Percentiles rank a stretch among this genome's conserved stretches.
Evolutionary conservation across 345 rosid genomes (phyloP).

Genomic region (Euphorbia pulcherrima): DNA sequence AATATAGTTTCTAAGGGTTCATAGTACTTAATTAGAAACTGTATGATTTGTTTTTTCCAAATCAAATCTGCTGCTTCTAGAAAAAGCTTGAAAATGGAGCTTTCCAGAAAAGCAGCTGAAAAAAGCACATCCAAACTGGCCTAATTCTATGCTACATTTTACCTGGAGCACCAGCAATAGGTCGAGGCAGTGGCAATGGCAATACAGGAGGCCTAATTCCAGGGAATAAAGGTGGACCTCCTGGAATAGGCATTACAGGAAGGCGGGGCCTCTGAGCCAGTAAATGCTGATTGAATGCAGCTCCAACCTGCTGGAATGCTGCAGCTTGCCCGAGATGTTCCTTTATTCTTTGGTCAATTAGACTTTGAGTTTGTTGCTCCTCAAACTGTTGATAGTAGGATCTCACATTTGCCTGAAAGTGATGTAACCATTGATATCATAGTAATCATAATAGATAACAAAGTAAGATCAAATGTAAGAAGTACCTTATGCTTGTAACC

Average conservation of each 20-base stretch:
- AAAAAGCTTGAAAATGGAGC: too few relatives aligned
- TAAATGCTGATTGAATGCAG: constrained; percentile 78
- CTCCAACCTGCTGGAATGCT: constrained; percentile 86
- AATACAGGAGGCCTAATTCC: constrained; percentile 86
- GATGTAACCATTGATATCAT: neutral
- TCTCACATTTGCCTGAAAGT: constrained; percentile 78
- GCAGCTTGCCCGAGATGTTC: constrained; percentile 92
- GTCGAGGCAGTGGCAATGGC: constrained; percentile 89
- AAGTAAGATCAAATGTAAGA: neutral
- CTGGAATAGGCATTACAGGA: constrained; percentile 53
- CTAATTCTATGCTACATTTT: neutral
- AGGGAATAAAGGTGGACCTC: constrained; percentile 44
- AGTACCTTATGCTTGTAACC: constrained; percentile 97
- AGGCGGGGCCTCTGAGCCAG: constrained; percentile 74
- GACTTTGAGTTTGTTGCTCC: constrained; percentile 94
- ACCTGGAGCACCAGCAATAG: constrained; percentile 58
- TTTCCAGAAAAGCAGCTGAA: too few relatives aligned
- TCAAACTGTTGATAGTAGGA: constrained; percentile 94
- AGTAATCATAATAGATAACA: neutral
- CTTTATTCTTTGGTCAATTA: constrained; percentile 92
- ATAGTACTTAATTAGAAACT: too few relatives aligned
- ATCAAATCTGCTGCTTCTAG: too few relatives aligned
- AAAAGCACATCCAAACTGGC: too few relatives aligned
- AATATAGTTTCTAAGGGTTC: too few relatives aligned
- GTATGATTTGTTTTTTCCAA: too few relatives aligned